Evolutionary conservation across 148 eudicot genomes (phyloP).

Genomic region (Rhododendron henanense): DNA sequence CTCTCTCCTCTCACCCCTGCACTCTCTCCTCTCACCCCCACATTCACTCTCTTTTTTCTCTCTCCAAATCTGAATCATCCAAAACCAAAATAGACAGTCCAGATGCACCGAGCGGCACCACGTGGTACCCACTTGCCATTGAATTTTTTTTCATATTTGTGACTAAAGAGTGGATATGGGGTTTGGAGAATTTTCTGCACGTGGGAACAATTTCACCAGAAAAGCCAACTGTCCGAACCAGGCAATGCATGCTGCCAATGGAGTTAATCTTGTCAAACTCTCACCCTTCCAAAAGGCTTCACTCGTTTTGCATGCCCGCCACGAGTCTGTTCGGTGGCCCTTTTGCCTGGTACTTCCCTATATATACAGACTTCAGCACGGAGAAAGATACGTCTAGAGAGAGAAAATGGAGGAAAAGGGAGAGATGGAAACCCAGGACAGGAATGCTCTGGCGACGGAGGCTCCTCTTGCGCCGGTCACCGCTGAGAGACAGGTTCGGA

Average conservation of each 20-base stretch:
- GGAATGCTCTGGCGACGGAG: conserved; percentile 48
- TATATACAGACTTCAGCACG: not conserved
- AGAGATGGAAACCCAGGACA: conserved; percentile 25
- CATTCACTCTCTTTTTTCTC: no score
- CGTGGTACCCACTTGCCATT: no score
- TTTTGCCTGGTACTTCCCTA: not conserved
- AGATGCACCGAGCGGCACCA: no score
- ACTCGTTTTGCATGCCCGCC: not conserved
- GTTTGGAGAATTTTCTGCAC: no score
- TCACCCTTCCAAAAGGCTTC: not conserved
- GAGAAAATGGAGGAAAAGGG: not conserved
- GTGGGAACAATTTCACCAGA: not conserved
- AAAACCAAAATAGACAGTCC: no score
- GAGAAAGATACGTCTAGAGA: not conserved
- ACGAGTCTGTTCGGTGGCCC: not conserved
- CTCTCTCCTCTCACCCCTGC: no score
- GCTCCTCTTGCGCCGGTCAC: conserved; percentile 69
- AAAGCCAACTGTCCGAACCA: not conserved
- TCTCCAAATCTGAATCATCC: no score
- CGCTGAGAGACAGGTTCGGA: conserved; percentile 44
- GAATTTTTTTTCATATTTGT: no score
- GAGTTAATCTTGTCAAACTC: not conserved
- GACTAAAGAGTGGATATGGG: no score
- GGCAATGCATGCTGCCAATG: not conserved
- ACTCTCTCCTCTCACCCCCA: no score